These are phyloP conservation scores for Calocybe gangraenosa DNA, from an alignment of 768 basidiomycete species.

Conservation along the genomic window DNA sequence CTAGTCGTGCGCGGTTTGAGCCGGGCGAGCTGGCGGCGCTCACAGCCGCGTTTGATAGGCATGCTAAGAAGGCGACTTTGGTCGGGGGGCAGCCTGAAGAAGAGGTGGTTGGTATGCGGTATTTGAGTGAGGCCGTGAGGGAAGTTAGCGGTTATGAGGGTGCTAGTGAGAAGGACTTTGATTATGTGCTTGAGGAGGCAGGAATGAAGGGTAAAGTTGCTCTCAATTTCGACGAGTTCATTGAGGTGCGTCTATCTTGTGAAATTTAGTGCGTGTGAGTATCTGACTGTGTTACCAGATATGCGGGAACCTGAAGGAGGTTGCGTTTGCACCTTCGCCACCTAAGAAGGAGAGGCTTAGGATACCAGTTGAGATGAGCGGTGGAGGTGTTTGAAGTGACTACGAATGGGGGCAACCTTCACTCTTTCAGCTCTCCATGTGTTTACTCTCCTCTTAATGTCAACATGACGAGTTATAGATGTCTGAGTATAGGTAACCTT, in stretches of 20 bases:
- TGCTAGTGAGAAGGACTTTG: conserved; percentile 11
- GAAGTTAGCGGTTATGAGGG: conserved; percentile 56
- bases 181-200: conserved; percentile 73
- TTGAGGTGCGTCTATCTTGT: conserved; percentile 57
- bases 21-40: conserved; percentile 39
- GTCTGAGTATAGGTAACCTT: neutral
- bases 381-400: conserved; percentile 41
- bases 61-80: conserved; percentile 18
- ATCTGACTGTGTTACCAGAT: conserved; percentile 36
- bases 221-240: conserved; percentile 80
- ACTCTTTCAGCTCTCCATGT: too few species aligned
- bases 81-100: conserved; percentile 25
- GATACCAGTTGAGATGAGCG: conserved; percentile 54
- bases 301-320: conserved; percentile 70
- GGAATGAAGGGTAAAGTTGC: conserved; percentile 55
- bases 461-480: neutral
- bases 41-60: conserved; percentile 32
- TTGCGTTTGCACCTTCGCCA: conserved; percentile 38
- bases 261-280: conserved; percentile 2
- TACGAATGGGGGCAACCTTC: too few species aligned
- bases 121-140: conserved; percentile 37
- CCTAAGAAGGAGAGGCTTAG: conserved; percentile 28
- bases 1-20: conserved; percentile 41
- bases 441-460: too few species aligned
- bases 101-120: conserved; percentile 33